phyloP scores from a whole-genome alignment of 208 protist species.

The Phytomonas sp. region DNA sequence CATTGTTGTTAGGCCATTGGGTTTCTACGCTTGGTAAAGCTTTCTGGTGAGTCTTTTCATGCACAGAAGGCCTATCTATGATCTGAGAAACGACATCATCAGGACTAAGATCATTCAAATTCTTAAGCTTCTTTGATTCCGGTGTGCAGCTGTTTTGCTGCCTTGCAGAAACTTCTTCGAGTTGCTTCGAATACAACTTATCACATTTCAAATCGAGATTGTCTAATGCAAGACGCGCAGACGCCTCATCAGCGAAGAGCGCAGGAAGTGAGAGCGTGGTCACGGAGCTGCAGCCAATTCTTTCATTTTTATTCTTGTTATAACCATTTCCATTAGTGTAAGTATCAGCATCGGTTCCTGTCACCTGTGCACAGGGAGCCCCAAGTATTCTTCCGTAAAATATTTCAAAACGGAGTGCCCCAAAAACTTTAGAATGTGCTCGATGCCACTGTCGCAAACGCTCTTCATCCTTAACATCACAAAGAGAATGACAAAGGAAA shows the following conservation, averaged over 20 bases:
- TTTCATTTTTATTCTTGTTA: neutral
- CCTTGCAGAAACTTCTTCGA: neutral
- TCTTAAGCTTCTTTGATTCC: neutral
- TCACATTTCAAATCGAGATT: neutral
- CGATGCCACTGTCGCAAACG: slow-evolving; percentile 39
- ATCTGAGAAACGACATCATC: too few species aligned
- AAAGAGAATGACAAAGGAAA: slow-evolving; percentile 47
- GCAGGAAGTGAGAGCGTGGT: slow-evolving; percentile 3
- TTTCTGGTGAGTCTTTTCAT: too few species aligned
- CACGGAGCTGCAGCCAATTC: neutral
- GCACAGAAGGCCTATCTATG: too few species aligned
- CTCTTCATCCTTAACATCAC: slow-evolving; percentile 15
- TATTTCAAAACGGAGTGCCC: slow-evolving; percentile 24
- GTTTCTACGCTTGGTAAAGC: too few species aligned
- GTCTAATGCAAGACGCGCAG: slow-evolving; percentile 26
- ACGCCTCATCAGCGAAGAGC: slow-evolving; percentile 40
- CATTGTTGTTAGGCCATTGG: too few species aligned
- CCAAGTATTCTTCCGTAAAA: slow-evolving; percentile 34
- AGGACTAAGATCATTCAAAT: too few species aligned
- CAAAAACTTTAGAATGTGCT: slow-evolving; percentile 43
- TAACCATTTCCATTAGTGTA: neutral
- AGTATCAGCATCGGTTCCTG: too few species aligned
- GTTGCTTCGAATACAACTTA: too few species aligned
- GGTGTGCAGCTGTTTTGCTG: slow-evolving; percentile 3
- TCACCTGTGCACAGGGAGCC: slow-evolving; percentile 12